A percentile compares a stretch with the other conserved stretches of the same genome.
These are phyloP conservation scores for Neospora caninum DNA, from an alignment of 169 alveolate genomes.

Conservation along the genomic window DNA sequence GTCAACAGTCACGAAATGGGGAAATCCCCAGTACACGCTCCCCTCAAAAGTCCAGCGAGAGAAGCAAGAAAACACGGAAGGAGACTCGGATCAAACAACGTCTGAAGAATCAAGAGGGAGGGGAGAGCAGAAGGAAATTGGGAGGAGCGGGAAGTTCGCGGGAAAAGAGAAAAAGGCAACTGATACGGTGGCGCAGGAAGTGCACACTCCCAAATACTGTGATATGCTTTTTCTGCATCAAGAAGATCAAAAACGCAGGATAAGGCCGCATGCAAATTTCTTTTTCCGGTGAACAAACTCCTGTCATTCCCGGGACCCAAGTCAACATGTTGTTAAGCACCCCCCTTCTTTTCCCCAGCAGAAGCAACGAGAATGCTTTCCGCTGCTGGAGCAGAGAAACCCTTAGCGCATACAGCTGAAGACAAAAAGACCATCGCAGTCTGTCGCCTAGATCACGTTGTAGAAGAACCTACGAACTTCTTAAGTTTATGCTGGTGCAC, in stretches of 20 bases:
- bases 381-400: too few species aligned
- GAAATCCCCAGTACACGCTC: slow-evolving; percentile 35
- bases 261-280: slow-evolving; percentile 28
- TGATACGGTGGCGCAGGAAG: background rate
- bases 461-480: too few species aligned
- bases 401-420: too few species aligned
- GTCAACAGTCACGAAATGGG: slow-evolving; percentile 48
- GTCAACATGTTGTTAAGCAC: too few species aligned
- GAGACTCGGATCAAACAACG: background rate
- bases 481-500: too few species aligned
- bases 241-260: background rate
- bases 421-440: too few species aligned
- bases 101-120: too few species aligned
- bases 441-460: too few species aligned
- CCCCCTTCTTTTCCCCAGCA: too few species aligned
- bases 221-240: slow-evolving; percentile 35
- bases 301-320: background rate
- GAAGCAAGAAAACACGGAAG: background rate
- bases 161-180: background rate
- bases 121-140: background rate
- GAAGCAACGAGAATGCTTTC: too few species aligned
- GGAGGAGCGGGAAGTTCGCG: background rate
- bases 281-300: background rate
- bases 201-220: slow-evolving; percentile 19
- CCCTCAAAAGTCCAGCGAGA: background rate